Conservation (phyloP, 2,329 filamentous ascomycete genomes). For the Colletotrichum cuscutae region DNA sequence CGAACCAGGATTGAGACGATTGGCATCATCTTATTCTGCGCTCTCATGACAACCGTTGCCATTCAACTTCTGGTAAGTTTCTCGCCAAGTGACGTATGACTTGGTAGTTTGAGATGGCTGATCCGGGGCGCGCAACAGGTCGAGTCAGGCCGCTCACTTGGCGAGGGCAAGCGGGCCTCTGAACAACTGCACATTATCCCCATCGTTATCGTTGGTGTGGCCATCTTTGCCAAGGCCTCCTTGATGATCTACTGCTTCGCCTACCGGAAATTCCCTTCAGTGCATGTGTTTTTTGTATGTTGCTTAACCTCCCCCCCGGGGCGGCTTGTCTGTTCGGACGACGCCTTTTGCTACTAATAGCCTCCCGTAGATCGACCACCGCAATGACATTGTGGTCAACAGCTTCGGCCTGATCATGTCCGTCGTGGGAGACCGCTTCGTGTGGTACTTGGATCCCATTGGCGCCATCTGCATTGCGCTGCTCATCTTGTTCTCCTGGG, state of each 20-base stretch:
- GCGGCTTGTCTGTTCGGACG: slow-evolving; percentile 1
- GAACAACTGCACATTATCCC: slow-evolving; percentile 63
- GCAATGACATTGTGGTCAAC: slow-evolving; percentile 67
- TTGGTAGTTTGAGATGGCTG: slow-evolving; percentile 35
- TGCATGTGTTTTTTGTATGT: slow-evolving; percentile 64
- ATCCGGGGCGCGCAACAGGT: slow-evolving; percentile 46
- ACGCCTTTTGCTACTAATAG: slow-evolving; percentile 6
- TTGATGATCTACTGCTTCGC: slow-evolving; percentile 66
- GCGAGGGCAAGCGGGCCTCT: slow-evolving; percentile 51
- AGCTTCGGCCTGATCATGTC: slow-evolving; percentile 66
- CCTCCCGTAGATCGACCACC: slow-evolving; percentile 58
- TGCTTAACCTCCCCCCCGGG: background rate
- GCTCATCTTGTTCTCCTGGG: slow-evolving; percentile 71
- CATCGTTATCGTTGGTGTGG: slow-evolving; percentile 63
- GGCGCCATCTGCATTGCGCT: slow-evolving; percentile 70
- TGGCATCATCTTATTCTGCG: slow-evolving; percentile 73
- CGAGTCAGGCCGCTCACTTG: slow-evolving; percentile 65
- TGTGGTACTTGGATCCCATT: slow-evolving; percentile 71
- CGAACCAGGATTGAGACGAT: slow-evolving; percentile 72
- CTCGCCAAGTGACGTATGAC: slow-evolving; percentile 24
- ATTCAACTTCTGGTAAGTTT: slow-evolving; percentile 66
- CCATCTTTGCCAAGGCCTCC: slow-evolving; percentile 62
- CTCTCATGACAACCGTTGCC: slow-evolving; percentile 73
- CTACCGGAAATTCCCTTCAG: slow-evolving; percentile 63
- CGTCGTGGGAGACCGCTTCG: slow-evolving; percentile 60